Evolutionary conservation across 2,329 filamentous ascomycete species (phyloP).

Genomic region (Scopulariopsis brevicaulis): DNA sequence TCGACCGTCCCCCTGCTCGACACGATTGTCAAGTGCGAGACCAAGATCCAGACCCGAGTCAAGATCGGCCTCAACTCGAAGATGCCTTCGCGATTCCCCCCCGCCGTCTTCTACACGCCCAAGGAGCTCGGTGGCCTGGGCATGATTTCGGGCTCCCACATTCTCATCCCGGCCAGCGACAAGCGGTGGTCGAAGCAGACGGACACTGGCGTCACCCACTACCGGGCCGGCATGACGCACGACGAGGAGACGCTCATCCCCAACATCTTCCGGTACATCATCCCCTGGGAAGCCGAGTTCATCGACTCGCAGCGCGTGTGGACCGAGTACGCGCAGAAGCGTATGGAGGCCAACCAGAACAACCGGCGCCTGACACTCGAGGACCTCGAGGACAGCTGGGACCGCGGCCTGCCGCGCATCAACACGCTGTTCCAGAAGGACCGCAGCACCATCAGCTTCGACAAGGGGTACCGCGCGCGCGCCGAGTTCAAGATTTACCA

Average conservation of each 20-base stretch:
- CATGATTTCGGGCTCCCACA: constrained; percentile 98
- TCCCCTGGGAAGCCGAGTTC: constrained; percentile 98
- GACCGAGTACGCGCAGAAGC: constrained; percentile 98
- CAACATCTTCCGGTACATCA: constrained; percentile 98
- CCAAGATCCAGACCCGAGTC: constrained; percentile 96
- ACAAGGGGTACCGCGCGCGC: constrained; percentile 92
- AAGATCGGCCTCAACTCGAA: constrained; percentile 99
- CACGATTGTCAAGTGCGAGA: constrained; percentile 98
- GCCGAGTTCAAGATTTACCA: constrained; percentile 98
- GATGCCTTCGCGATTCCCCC: constrained; percentile 97
- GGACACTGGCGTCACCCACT: constrained; percentile 93
- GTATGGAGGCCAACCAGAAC: constrained; percentile 91
- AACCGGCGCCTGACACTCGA: constrained; percentile 90
- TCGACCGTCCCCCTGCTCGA: constrained; percentile 90
- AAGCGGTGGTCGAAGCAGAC: constrained; percentile 99
- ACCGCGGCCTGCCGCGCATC: constrained; percentile 91
- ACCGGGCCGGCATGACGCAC: constrained; percentile 94
- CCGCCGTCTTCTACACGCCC: constrained; percentile 96
- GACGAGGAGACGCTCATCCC: constrained; percentile 96
- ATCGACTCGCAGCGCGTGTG: constrained; percentile 98
- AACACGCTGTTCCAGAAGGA: constrained; percentile 99
- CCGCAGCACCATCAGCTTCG: constrained; percentile 89
- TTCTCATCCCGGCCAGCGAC: constrained; percentile 92
- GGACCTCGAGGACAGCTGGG: constrained; percentile 96
- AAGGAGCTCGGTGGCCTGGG: constrained; percentile 94